These are phyloP conservation scores for Claviceps fusiformis DNA, from an alignment of 2,329 filamentous ascomycete genomes.

Conservation along the genomic window DNA sequence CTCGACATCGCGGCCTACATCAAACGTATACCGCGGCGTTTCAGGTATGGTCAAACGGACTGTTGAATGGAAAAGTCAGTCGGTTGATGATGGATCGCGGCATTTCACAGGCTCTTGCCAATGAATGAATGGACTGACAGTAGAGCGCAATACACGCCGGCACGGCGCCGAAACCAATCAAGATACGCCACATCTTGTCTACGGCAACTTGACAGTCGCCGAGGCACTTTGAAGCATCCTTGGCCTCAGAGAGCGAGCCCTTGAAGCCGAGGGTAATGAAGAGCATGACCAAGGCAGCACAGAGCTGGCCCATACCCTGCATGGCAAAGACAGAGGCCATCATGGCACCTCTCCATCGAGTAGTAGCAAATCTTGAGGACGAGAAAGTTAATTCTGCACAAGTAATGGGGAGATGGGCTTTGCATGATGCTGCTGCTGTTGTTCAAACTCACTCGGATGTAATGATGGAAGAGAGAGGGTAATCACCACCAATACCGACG, in stretches of 20 bases:
- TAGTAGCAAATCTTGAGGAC: constrained; percentile 47
- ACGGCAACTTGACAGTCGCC: constrained; percentile 32
- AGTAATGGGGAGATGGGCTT: background rate
- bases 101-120: background rate
- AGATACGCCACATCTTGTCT: constrained; percentile 76
- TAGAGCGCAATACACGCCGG: constrained; percentile 73
- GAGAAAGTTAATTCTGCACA: too few species aligned
- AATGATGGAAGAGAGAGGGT: constrained; percentile 70
- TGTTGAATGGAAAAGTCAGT: constrained; percentile 6
- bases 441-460: constrained; percentile 55
- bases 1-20: constrained; percentile 60
- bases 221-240: constrained; percentile 38
- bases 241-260: constrained; percentile 39
- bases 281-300: constrained; percentile 60
- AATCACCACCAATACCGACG: constrained; percentile 40
- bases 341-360: constrained; percentile 76
- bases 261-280: constrained; percentile 63
- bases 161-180: constrained; percentile 71
- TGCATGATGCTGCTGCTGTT: too few species aligned
- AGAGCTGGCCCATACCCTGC: constrained; percentile 73
- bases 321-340: constrained; percentile 79
- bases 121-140: constrained; percentile 25
- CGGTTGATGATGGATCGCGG: background rate
- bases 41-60: constrained; percentile 69
- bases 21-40: constrained; percentile 79